A percentile compares a stretch with the other conserved stretches of the same genome.
phyloP scores from a whole-genome alignment of 2,329 filamentous ascomycete species.

The Arthrinium phaeospermum region DNA sequence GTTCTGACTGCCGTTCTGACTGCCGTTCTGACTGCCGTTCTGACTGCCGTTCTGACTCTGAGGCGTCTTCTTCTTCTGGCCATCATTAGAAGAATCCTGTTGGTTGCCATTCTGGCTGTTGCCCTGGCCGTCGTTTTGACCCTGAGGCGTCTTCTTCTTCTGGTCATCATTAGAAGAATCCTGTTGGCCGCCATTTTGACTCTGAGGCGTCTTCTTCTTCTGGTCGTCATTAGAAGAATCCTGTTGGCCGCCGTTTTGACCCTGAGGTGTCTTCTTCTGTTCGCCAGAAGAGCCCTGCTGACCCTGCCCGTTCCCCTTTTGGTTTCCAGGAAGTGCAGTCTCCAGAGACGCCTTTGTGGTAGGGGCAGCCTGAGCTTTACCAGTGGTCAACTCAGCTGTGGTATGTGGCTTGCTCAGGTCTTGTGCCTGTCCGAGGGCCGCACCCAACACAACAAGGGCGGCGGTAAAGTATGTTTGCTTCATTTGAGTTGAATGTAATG shows the following conservation, averaged over 20 bases:
- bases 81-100: not conserved
- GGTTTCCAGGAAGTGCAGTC: not conserved
- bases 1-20: no score
- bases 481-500: slow-evolving; percentile 17
- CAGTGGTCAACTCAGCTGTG: not conserved
- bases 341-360: not conserved
- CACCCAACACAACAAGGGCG: slow-evolving; percentile 6
- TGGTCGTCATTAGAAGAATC: not conserved
- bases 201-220: not conserved
- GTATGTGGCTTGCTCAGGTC: not conserved
- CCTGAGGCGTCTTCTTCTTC: not conserved
- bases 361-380: not conserved
- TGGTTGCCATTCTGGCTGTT: no score
- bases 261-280: not conserved
- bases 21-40: not conserved
- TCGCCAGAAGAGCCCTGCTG: not conserved
- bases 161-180: not conserved
- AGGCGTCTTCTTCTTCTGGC: not conserved
- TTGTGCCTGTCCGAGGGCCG: slow-evolving; percentile 2
- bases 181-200: not conserved
- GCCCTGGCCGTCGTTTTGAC: not conserved
- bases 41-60: not conserved
- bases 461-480: slow-evolving; percentile 19
- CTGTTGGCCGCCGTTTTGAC: not conserved
- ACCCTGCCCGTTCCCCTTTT: not conserved